Evolutionary conservation across 2,329 filamentous ascomycete species (phyloP), one percentile per base, ranked within the genome.

Genomic region (Penicillium crustosum): DNA sequence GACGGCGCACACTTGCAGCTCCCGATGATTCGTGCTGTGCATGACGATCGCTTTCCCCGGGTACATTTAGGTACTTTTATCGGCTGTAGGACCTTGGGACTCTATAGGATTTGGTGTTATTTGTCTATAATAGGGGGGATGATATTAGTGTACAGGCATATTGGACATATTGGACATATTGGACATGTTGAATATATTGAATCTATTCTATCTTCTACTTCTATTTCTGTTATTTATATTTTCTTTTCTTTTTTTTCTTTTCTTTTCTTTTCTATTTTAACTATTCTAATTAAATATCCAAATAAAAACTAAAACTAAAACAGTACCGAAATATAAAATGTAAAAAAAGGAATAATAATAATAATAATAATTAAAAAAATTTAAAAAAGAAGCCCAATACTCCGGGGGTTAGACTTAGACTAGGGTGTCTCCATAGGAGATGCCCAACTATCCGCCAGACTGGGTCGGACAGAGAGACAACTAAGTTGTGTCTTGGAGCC

Each of bases 1-100:
- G 60, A 68, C 59, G 61, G 61, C 57, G 55, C 61, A 58, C 64
- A 66, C 64, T 66, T 64, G 63, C 63, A 66, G 64, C 49, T 60
- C 36, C 55, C 53, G 55, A 51, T 62, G 55, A 66, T 64, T 66
- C 55, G 64, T 55, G 53, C 53, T 58, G 48, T 61, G 58, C 49
- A 59, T 57, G 58, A 43, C 54, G 54, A 62, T 65, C 53, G 48
- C 41, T 65, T 54, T 62, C 53, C 56, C 60, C 57, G 42, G 57
- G 53, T 52, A 61, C 50, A 54, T 56, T 56, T 56, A 33, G 43
- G 19, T 25, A 13, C 25, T 41, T 41, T 42, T 17, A 25, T 10
- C 1, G 17, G 10, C 8, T 12, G 7, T 15, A 19, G 21, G 23
- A 15, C 35, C 21, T 29, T 31, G 2, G 29, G 29, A 31, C 31